Evolutionary conservation across 257 asterid species (phyloP).

Genomic region (Misopates orontium): DNA sequence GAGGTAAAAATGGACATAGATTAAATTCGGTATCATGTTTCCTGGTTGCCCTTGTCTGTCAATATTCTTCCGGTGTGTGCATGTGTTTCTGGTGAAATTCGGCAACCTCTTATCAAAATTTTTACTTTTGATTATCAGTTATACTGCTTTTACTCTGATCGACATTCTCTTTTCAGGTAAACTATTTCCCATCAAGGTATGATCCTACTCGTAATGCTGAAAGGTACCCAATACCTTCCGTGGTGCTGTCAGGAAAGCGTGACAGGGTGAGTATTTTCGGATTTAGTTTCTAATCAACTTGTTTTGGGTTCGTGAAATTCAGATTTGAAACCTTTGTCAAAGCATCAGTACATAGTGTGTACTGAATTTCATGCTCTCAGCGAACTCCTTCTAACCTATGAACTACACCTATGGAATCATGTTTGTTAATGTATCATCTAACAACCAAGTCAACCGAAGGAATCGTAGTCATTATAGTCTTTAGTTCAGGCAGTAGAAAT

Average conservation of each 20-base stretch:
- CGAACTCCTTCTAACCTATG: neutral
- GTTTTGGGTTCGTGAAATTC: neutral
- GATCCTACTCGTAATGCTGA: slow-evolving; percentile 68
- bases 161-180: slow-evolving; percentile 43
- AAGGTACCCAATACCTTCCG: slow-evolving; percentile 56
- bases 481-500: neutral
- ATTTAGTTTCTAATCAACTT: neutral
- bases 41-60: neutral
- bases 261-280: slow-evolving; percentile 41
- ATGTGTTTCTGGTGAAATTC: no score
- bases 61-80: no score
- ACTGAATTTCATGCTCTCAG: neutral
- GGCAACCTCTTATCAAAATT: no score
- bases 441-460: neutral
- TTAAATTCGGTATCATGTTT: neutral
- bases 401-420: neutral
- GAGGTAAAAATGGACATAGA: slow-evolving; percentile 67
- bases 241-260: slow-evolving; percentile 54
- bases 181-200: slow-evolving; percentile 76
- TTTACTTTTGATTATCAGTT: neutral
- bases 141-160: neutral
- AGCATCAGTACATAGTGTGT: neutral
- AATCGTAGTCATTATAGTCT: neutral
- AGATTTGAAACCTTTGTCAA: neutral
- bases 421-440: neutral